Percentiles rank a stretch among this genome's conserved stretches.
These are phyloP conservation scores for Wickerhamiella sergipiensis DNA, from an alignment of 805 yeast species.

Conservation along the genomic window DNA sequence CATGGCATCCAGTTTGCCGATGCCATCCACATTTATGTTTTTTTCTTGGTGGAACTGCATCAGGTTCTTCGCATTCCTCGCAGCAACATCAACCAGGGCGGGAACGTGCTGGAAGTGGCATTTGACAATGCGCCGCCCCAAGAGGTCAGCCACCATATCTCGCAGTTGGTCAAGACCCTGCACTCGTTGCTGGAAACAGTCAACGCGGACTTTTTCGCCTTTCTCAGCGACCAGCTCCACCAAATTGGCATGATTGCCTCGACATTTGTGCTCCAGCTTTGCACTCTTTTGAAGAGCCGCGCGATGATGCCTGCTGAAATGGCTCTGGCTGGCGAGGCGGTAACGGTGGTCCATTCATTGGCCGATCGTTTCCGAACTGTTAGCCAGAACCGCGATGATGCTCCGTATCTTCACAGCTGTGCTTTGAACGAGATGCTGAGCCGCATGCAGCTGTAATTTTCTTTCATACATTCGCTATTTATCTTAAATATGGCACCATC, in stretches of 20 bases:
- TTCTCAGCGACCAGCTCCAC: slow-evolving; percentile 59
- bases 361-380: not conserved
- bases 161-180: slow-evolving; percentile 32
- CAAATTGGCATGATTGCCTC: slow-evolving; percentile 23
- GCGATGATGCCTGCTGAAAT: not conserved
- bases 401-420: not conserved
- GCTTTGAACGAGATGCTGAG: not conserved
- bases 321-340: not conserved
- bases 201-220: slow-evolving; percentile 47
- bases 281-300: not conserved
- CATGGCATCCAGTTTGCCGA: slow-evolving; percentile 66
- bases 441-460: not conserved
- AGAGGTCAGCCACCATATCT: slow-evolving; percentile 27
- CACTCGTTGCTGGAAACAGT: slow-evolving; percentile 30
- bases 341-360: not conserved
- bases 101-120: not conserved
- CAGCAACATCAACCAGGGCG: slow-evolving; percentile 9
- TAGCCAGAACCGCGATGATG: not conserved
- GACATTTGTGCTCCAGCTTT: not conserved
- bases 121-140: slow-evolving; percentile 3
- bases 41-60: slow-evolving; percentile 29
- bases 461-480: not conserved
- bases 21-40: slow-evolving; percentile 51
- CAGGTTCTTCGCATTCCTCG: not conserved
- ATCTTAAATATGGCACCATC: not conserved